Percentiles rank a stretch among this genome's conserved stretches.
phyloP scores from a whole-genome alignment of 495 filamentous ascomycete species.

The Bombardia bombarda region DNA sequence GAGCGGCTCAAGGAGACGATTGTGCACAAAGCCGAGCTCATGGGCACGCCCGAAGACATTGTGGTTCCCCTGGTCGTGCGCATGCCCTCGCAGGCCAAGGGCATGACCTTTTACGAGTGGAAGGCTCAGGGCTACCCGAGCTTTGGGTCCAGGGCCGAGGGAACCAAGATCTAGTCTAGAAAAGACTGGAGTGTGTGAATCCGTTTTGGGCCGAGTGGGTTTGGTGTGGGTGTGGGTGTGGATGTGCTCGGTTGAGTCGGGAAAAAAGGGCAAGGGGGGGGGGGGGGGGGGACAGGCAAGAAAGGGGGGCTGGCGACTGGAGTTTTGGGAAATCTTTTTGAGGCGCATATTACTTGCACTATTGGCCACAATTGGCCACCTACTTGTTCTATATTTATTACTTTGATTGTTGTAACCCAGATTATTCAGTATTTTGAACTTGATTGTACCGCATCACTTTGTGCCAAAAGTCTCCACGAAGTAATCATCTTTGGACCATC shows the following conservation, averaged over 20 bases:
- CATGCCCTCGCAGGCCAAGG: slow-evolving; percentile 19
- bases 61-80: slow-evolving; percentile 20
- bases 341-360: too few relatives aligned
- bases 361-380: too few relatives aligned
- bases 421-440: too few relatives aligned
- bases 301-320: too few relatives aligned
- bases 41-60: slow-evolving; percentile 18
- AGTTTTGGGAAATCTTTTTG: too few relatives aligned
- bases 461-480: too few relatives aligned
- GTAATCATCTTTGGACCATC: too few relatives aligned
- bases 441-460: too few relatives aligned
- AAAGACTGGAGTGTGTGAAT: not conserved
- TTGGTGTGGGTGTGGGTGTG: not conserved
- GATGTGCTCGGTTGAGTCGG: not conserved
- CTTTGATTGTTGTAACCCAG: too few relatives aligned
- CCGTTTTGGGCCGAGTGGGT: not conserved
- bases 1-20: slow-evolving; percentile 20
- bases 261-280: not conserved
- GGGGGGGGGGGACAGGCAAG: not conserved
- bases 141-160: not conserved
- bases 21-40: slow-evolving; percentile 22
- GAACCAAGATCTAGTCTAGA: not conserved
- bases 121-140: slow-evolving; percentile 15
- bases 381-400: too few relatives aligned
- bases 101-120: slow-evolving; percentile 21